These are phyloP conservation scores for Syncephalastrum sp. DNA, from an alignment of 371 early-diverging fungal species.

Conservation along the genomic window DNA sequence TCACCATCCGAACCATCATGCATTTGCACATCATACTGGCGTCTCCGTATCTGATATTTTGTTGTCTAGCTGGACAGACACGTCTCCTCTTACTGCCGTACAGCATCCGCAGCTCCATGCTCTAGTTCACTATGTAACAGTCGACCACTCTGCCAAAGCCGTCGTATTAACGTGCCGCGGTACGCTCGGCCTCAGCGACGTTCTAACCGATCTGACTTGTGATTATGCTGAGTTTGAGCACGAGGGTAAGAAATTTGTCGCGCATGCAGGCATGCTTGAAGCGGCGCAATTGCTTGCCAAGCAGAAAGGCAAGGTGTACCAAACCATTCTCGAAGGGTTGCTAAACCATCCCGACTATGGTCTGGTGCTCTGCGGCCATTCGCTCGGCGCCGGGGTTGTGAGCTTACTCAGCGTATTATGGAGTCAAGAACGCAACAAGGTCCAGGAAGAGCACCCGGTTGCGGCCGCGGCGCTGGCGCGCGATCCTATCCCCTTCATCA, in stretches of 20 bases:
- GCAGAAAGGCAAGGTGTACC: conserved; percentile 64
- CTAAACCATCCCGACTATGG: conserved; percentile 69
- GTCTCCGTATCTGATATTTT: conserved; percentile 66
- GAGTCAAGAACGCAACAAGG: conserved; percentile 49
- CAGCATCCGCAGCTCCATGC: conserved; percentile 66
- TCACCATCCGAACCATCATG: conserved; percentile 66
- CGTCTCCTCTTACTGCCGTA: conserved; percentile 21
- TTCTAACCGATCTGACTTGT: conserved; percentile 85
- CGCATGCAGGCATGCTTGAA: conserved; percentile 79
- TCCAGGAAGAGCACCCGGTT: conserved; percentile 7
- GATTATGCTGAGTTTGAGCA: conserved; percentile 64
- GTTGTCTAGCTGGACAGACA: conserved; percentile 61
- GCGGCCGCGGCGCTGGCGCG: conserved; percentile 22
- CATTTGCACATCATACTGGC: conserved; percentile 70
- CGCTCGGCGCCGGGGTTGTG: conserved; percentile 81
- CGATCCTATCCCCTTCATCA: conserved; percentile 58
- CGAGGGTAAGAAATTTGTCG: conserved; percentile 41
- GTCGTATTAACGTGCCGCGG: conserved; percentile 90
- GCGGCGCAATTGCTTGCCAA: conserved; percentile 68
- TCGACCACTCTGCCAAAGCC: conserved; percentile 74
- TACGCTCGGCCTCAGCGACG: conserved; percentile 84
- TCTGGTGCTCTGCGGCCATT: conserved; percentile 79
- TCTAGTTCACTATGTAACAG: conserved; percentile 79
- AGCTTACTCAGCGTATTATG: conserved; percentile 69
- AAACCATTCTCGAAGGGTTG: conserved; percentile 63